A percentile compares a stretch with the other conserved stretches of the same genome.
Conservation (phyloP, 1,284 basidiomycete genomes). For the Cutaneotrichosporon cyanovorans region DNA sequence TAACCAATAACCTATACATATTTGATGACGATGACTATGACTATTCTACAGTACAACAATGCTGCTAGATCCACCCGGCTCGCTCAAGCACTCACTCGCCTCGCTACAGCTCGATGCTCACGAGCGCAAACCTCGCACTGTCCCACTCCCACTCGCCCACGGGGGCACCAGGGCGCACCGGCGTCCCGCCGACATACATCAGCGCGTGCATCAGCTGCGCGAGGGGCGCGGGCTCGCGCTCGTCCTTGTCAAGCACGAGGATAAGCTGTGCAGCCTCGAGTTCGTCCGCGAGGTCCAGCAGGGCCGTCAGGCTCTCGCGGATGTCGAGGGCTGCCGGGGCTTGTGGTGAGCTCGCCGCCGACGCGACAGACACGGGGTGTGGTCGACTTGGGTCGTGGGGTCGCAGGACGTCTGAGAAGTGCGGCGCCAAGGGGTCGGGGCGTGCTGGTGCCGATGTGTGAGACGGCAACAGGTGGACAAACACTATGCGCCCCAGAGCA, state of each 20-base stretch:
- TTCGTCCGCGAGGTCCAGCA: slow-evolving; percentile 43
- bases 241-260: slow-evolving; percentile 37
- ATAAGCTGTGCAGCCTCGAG: slow-evolving; percentile 36
- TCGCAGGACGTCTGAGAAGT: slow-evolving; percentile 39
- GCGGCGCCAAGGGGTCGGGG: slow-evolving; percentile 30
- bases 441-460: slow-evolving; percentile 11
- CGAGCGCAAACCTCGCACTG: slow-evolving; percentile 38
- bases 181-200: slow-evolving; percentile 43
- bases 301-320: slow-evolving; percentile 39
- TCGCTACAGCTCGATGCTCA: slow-evolving; percentile 42
- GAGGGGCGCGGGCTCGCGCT: slow-evolving; percentile 34
- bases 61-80: too few species aligned
- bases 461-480: slow-evolving; percentile 35
- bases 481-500: slow-evolving; percentile 30
- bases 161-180: slow-evolving; percentile 30
- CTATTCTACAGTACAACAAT: too few species aligned
- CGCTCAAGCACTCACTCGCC: too few species aligned
- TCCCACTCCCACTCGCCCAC: slow-evolving; percentile 44
- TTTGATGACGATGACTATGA: too few species aligned
- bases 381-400: slow-evolving; percentile 33
- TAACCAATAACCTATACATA: too few species aligned
- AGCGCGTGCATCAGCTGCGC: slow-evolving; percentile 41
- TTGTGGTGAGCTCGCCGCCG: too few species aligned
- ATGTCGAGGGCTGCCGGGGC: slow-evolving; percentile 31
- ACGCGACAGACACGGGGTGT: slow-evolving; percentile 15